These are phyloP conservation scores for Lanzia echinophila DNA, from an alignment of 2,329 filamentous ascomycete species.

Conservation along the genomic window DNA sequence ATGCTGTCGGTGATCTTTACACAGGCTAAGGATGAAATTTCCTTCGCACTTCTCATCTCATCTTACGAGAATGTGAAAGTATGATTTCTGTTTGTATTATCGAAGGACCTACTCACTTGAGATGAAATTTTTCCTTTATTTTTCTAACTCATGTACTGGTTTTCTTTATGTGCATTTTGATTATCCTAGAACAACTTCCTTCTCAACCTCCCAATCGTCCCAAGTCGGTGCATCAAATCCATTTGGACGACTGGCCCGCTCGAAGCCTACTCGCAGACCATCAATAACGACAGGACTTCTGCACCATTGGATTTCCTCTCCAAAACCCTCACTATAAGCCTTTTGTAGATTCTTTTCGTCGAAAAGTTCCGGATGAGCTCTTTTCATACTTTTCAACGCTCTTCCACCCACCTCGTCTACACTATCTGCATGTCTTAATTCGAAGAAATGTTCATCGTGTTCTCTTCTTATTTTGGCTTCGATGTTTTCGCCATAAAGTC, in stretches of 20 bases:
- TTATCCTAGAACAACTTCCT: constrained; percentile 21
- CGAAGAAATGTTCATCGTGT: constrained; percentile 23
- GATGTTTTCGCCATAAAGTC: constrained; percentile 47
- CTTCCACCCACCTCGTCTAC: constrained; percentile 28
- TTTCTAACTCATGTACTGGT: neutral
- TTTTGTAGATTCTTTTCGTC: constrained; percentile 27
- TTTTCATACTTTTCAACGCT: constrained; percentile 26
- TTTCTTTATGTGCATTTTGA: neutral
- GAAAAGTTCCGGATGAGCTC: constrained; percentile 26
- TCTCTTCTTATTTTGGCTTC: constrained; percentile 34
- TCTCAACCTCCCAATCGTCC: constrained; percentile 29
- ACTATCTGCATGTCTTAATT: constrained; percentile 26
- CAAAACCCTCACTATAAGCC: constrained; percentile 23
- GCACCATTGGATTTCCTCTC: constrained; percentile 27
- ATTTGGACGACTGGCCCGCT: constrained; percentile 39
- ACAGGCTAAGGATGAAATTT: too few relatives aligned
- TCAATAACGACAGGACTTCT: constrained; percentile 27
- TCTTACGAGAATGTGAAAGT: too few relatives aligned
- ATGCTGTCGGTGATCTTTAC: too few relatives aligned
- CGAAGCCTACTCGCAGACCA: constrained; percentile 25
- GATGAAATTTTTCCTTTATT: neutral
- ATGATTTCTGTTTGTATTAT: neutral
- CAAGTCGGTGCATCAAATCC: constrained; percentile 44
- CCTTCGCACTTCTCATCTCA: too few relatives aligned
- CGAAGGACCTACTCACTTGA: constrained; percentile 1